Conservation (phyloP, 306 rosid species). For the Citrullus colocynthis region DNA sequence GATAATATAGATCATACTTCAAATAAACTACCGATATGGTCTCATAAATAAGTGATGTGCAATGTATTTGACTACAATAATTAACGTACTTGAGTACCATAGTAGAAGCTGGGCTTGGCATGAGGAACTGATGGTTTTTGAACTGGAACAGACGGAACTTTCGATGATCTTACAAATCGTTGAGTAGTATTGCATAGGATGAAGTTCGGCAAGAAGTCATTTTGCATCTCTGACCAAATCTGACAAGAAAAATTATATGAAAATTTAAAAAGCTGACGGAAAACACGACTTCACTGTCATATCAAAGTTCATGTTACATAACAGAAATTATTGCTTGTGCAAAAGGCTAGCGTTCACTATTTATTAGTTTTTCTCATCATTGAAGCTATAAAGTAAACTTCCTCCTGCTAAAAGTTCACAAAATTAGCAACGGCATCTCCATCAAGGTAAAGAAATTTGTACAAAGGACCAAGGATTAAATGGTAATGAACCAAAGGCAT, state of each 20-base stretch:
- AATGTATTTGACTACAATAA: not conserved
- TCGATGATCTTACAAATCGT: conserved; percentile 76
- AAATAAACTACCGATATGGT: not conserved
- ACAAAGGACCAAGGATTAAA: not conserved
- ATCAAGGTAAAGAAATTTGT: not conserved
- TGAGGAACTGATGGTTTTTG: conserved; percentile 97
- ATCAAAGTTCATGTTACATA: not conserved
- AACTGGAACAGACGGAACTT: conserved; percentile 48
- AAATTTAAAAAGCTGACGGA: not conserved
- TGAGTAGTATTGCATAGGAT: conserved; percentile 94
- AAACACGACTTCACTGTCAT: not conserved
- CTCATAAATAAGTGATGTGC: not conserved
- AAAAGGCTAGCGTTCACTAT: conserved; percentile 9
- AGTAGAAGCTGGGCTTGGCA: conserved; percentile 86
- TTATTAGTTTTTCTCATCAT: not conserved
- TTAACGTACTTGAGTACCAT: conserved; percentile 73
- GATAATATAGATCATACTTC: not conserved
- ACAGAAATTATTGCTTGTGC: not conserved
- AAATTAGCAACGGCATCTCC: not conserved
- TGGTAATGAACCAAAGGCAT: not conserved
- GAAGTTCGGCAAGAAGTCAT: conserved; percentile 81
- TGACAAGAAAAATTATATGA: conserved; percentile 14
- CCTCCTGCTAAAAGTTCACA: not conserved
- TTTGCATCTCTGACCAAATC: conserved; percentile 99
- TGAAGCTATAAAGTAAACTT: not conserved